Conservation (phyloP, 1,139 yeast genomes). For the Debaryomyces singareniensis region DNA sequence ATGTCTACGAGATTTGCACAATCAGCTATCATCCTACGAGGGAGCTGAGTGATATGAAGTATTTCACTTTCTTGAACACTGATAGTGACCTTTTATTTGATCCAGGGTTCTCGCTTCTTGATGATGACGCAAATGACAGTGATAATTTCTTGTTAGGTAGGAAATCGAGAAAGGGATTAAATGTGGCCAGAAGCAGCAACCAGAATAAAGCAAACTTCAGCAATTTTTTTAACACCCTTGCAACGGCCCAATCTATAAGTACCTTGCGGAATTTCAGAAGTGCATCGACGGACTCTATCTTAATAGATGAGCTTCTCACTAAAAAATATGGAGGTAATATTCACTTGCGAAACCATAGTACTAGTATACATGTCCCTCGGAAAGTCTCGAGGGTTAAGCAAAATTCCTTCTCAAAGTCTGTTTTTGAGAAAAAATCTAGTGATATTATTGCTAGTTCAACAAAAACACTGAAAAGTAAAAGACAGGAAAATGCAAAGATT, state of each 20-base stretch:
- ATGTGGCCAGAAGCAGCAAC: constrained; percentile 4
- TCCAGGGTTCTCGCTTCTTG: too few species aligned
- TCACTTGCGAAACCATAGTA: too few species aligned
- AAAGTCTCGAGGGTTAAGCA: too few species aligned
- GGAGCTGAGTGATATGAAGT: constrained; percentile 17
- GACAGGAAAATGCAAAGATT: constrained; percentile 6
- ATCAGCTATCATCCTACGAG: constrained; percentile 13
- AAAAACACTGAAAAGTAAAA: too few species aligned
- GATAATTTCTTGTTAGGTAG: constrained; percentile 10
- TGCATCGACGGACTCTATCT: constrained; percentile 31
- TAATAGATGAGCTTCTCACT: constrained; percentile 24
- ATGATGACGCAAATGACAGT: constrained; percentile 17
- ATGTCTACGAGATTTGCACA: constrained; percentile 23
- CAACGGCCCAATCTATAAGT: constrained; percentile 19
- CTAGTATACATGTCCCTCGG: too few species aligned
- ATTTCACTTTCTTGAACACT: constrained; percentile 29
- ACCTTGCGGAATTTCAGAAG: constrained; percentile 26
- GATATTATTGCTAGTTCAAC: too few species aligned
- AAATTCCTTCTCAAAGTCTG: too few species aligned
- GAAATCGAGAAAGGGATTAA: not conserved
- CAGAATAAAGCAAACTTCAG: constrained; percentile 3
- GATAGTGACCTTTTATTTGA: constrained; percentile 22
- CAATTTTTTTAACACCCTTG: constrained; percentile 5
- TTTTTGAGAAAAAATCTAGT: too few species aligned
- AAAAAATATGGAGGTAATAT: constrained; percentile 18